Evolutionary conservation across 768 basidiomycete genomes (phyloP), one percentile per base, ranked within the genome.

Genomic region (Candolleomyces eurysporus): DNA sequence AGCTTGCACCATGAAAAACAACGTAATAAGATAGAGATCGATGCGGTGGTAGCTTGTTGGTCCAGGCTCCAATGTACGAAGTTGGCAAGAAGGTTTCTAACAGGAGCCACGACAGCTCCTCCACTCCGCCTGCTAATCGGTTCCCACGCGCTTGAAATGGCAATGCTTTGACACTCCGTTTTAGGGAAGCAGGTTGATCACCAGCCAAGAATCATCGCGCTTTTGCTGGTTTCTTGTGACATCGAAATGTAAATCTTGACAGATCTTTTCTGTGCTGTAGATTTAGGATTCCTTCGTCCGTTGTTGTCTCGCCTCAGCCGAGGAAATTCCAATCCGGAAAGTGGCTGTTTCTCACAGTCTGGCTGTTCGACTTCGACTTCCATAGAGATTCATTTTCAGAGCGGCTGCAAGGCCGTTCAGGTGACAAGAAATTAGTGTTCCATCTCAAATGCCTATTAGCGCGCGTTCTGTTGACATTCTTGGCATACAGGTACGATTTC

Each of bases 51-150:
- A 36, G 36, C 36, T 54, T 39, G 32, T 54, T 32, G 52, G 32
- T 32, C 31, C 52, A 54, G 11, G 52, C 52, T 54, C 52, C 52
- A 54, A 31, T 54, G 21, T 48, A 54, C 52, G 31, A 54, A 54
- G 52, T 54, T 32, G 52, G 52, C 32, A 54, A 54, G 26, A 54
- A 39, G 31, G 52, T 54, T 54, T 11, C 52, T 54, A 39, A 54
- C 52, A 54, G 32, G 52, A 39, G 52, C 21, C 52, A 54, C 52
- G 21, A 54, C 52, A 51, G 49, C 30, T 8, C 19, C 52, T 53
- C 16, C 16, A 17, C 52, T 8, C 52, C 16, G 7, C 16, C 51
- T 14, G 51, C 14, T 13, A 26, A 11, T 52, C 30, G 42, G 8
- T 54, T 54, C 52, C 52, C 52, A 54, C 52, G 30, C 16, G 16